Percentiles rank a stretch among this genome's conserved stretches.
Evolutionary conservation across 805 yeast genomes (phyloP).

Genomic region (Starmerella sirachaensis): DNA sequence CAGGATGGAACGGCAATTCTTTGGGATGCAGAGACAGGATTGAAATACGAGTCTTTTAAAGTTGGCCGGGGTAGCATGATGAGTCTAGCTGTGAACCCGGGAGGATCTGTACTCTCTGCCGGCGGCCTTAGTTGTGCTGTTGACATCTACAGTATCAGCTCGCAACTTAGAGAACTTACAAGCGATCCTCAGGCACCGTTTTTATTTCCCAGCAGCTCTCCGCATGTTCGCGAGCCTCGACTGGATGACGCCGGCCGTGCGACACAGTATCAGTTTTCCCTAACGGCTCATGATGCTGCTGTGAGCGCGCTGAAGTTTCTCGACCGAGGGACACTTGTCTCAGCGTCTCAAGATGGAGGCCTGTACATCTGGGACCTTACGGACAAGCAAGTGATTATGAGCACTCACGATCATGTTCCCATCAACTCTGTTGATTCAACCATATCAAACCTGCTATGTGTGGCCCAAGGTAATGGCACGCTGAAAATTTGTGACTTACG

Average conservation of each 20-base stretch:
- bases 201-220: slow-evolving; percentile 1
- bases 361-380: slow-evolving; percentile 70
- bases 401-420: slow-evolving; percentile 34
- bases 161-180: slow-evolving; percentile 5
- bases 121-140: slow-evolving; percentile 22
- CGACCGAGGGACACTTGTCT: slow-evolving; percentile 6
- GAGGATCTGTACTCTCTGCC: slow-evolving; percentile 15
- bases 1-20: slow-evolving; percentile 16
- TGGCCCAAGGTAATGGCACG: slow-evolving; percentile 13
- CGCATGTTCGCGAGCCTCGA: too few relatives aligned
- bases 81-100: slow-evolving; percentile 9
- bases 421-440: slow-evolving; percentile 47
- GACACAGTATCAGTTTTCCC: slow-evolving; percentile 7
- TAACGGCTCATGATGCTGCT: slow-evolving; percentile 16
- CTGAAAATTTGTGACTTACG: slow-evolving; percentile 18
- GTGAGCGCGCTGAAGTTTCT: slow-evolving; percentile 12
- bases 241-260: slow-evolving; percentile 1
- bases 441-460: slow-evolving; percentile 42
- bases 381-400: slow-evolving; percentile 80
- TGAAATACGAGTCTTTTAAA: slow-evolving; percentile 16
- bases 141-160: slow-evolving; percentile 17
- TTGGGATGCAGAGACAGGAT: slow-evolving; percentile 17
- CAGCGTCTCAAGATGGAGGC: slow-evolving; percentile 15
- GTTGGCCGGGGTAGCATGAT: slow-evolving; percentile 16
- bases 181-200: slow-evolving; percentile 1